A percentile compares a stretch with the other conserved stretches of the same genome.
Conservation (phyloP, 192 early-diverging fungal species). For the Coemansia sp. region DNA sequence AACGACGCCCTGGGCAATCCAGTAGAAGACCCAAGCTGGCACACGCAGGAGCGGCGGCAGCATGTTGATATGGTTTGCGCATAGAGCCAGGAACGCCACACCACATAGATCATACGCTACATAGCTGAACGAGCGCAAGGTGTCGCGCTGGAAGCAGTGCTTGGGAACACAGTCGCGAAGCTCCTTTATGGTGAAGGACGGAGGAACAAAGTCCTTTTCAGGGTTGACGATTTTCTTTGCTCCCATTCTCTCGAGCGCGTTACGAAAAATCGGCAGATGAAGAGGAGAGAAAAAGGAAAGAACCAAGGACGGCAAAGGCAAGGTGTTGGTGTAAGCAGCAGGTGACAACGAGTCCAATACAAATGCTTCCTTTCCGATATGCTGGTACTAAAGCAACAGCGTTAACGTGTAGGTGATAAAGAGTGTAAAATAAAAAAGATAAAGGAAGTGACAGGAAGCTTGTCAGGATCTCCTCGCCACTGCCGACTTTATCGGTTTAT, state of each 20-base stretch:
- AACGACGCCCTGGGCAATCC: conserved; percentile 81
- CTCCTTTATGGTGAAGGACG: conserved; percentile 86
- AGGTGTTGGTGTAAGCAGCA: neutral
- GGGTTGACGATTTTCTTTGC: conserved; percentile 41
- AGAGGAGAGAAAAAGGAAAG: neutral
- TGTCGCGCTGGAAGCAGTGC: conserved; percentile 89
- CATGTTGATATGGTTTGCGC: conserved; percentile 69
- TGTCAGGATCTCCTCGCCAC: neutral
- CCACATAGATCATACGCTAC: conserved; percentile 75
- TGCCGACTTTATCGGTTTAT: neutral
- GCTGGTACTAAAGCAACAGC: neutral
- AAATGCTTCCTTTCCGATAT: neutral
- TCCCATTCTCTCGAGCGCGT: conserved; percentile 20
- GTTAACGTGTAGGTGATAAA: neutral
- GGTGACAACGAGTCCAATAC: neutral
- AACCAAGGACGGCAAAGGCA: neutral
- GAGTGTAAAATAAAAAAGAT: neutral
- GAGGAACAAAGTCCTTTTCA: conserved; percentile 55
- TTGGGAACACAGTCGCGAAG: conserved; percentile 86
- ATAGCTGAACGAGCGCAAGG: conserved; percentile 76
- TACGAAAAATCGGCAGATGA: neutral
- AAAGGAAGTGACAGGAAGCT: neutral
- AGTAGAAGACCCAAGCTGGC: conserved; percentile 76
- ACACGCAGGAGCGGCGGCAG: conserved; percentile 54
- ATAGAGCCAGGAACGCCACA: conserved; percentile 62